phyloP scores from a whole-genome alignment of 2,329 filamentous ascomycete genomes.

The Fusarium sp. region DNA sequence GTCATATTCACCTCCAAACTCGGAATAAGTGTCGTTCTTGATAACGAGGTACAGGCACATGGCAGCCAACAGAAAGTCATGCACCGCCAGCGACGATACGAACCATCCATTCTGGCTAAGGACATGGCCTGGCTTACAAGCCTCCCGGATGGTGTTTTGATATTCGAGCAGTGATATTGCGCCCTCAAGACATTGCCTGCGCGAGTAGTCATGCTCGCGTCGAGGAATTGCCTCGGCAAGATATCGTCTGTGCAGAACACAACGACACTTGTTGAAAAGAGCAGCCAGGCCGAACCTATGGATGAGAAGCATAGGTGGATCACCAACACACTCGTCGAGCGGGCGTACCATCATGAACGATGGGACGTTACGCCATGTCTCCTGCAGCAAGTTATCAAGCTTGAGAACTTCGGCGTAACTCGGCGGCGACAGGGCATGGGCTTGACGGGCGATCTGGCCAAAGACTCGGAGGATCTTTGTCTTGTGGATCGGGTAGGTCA shows the following conservation, averaged over 20 bases:
- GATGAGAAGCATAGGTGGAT: slow-evolving; percentile 59
- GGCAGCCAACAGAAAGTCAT: slow-evolving; percentile 72
- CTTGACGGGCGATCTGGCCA: slow-evolving; percentile 61
- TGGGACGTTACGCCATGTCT: slow-evolving; percentile 60
- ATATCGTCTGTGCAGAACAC: slow-evolving; percentile 67
- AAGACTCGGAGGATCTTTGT: slow-evolving; percentile 61
- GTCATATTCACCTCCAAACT: slow-evolving; percentile 48
- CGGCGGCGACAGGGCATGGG: slow-evolving; percentile 62
- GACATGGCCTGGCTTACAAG: slow-evolving; percentile 64
- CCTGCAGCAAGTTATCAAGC: slow-evolving; percentile 59
- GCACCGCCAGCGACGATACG: slow-evolving; percentile 66
- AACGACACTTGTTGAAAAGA: slow-evolving; percentile 67
- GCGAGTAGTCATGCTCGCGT: slow-evolving; percentile 64
- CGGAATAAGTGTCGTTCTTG: slow-evolving; percentile 56
- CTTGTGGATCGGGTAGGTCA: slow-evolving; percentile 68
- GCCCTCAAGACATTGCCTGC: slow-evolving; percentile 62
- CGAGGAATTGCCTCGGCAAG: slow-evolving; percentile 57
- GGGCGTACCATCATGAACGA: slow-evolving; percentile 61
- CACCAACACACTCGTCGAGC: slow-evolving; percentile 62
- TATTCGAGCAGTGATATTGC: slow-evolving; percentile 61
- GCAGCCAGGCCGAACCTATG: slow-evolving; percentile 66
- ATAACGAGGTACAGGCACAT: slow-evolving; percentile 69
- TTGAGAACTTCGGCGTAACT: slow-evolving; percentile 62
- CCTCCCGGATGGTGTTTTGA: slow-evolving; percentile 61
- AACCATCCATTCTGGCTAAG: slow-evolving; percentile 68